Evolutionary conservation across 495 filamentous ascomycete genomes (phyloP).

Genomic region (Talaromyces trachyspermus): DNA sequence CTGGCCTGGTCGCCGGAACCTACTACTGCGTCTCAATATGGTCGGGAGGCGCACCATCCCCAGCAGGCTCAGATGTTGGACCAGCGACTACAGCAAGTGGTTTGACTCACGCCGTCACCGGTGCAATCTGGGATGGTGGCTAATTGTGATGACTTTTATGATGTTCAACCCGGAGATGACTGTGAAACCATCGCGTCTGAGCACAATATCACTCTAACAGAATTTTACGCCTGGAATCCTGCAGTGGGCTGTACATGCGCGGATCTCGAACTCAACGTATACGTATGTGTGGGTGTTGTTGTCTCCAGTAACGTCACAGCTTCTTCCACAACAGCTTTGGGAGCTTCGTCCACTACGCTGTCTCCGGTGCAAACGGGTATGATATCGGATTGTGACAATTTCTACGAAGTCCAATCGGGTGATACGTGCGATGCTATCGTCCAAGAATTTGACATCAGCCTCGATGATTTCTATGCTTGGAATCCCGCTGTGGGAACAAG

Average conservation of each 20-base stretch:
- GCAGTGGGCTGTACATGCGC: slow-evolving; percentile 10
- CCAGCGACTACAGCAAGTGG: too few relatives aligned
- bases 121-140: too few relatives aligned
- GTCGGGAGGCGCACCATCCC: too few relatives aligned
- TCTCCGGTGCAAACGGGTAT: slow-evolving; percentile 29
- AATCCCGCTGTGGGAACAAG: slow-evolving; percentile 13
- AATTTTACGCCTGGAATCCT: slow-evolving; percentile 16
- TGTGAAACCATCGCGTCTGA: neutral
- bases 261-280: slow-evolving; percentile 12
- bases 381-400: slow-evolving; percentile 42
- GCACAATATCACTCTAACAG: neutral
- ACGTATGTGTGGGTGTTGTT: slow-evolving; percentile 18
- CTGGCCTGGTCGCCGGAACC: too few relatives aligned
- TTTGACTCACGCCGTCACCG: too few relatives aligned
- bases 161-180: slow-evolving; percentile 7
- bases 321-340: neutral
- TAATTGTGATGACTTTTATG: slow-evolving; percentile 8
- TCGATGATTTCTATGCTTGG: slow-evolving; percentile 6
- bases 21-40: too few relatives aligned
- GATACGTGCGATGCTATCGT: slow-evolving; percentile 5
- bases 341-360: slow-evolving; percentile 16
- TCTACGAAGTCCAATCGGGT: slow-evolving; percentile 44
- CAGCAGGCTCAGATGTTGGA: too few relatives aligned
- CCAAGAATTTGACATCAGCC: neutral
- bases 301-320: neutral